A percentile compares a stretch with the other conserved stretches of the same genome.
Conservation (phyloP, 208 protist species). For the Spongospora subterranea region DNA sequence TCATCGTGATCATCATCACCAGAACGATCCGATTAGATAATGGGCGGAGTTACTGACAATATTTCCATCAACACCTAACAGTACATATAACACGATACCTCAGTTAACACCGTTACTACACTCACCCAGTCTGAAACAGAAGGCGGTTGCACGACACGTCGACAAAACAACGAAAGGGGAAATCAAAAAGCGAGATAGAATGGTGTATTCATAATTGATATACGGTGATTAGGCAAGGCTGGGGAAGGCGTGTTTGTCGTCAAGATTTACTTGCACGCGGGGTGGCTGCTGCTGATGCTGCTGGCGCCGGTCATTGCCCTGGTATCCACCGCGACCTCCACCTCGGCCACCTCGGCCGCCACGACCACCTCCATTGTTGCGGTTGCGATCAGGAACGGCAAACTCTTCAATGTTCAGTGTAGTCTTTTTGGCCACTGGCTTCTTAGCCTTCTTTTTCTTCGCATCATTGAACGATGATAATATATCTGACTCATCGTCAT, state of each 20-base stretch:
- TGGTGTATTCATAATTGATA: neutral
- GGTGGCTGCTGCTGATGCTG: neutral
- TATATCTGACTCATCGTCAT: neutral
- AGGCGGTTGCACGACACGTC: neutral
- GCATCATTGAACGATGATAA: neutral
- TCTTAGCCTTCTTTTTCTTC: conserved; percentile 12
- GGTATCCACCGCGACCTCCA: conserved; percentile 27
- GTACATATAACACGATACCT: too few relatives aligned
- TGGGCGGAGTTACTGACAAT: too few relatives aligned
- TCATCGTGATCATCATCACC: too few relatives aligned
- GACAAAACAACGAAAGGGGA: neutral
- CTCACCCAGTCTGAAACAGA: too few relatives aligned
- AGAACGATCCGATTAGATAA: too few relatives aligned
- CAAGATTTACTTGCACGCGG: neutral
- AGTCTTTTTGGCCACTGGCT: neutral
- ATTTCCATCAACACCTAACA: too few relatives aligned
- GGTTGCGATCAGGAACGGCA: neutral
- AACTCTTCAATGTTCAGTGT: neutral
- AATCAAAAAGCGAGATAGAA: neutral
- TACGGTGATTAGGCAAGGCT: neutral
- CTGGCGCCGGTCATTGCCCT: neutral
- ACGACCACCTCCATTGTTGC: neutral
- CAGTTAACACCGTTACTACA: too few relatives aligned
- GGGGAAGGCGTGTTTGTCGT: conserved; percentile 17
- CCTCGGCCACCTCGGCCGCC: neutral